Evolutionary conservation across 139 green algal species (phyloP).

Genomic region (Tetraselmis striata): DNA sequence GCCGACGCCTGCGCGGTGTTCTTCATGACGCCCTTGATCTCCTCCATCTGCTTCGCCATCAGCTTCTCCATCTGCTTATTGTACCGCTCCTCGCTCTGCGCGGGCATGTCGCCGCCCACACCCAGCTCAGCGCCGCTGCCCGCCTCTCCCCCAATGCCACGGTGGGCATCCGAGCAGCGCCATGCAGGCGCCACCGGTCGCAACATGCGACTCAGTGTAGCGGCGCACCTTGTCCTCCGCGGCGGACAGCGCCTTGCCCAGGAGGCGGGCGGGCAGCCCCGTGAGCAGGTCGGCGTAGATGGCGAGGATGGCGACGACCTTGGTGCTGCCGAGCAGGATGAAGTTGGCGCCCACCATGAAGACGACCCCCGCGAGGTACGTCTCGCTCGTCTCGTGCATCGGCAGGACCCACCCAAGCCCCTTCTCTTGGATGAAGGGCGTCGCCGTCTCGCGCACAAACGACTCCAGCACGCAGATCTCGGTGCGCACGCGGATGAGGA

Average conservation of each 20-base stretch:
- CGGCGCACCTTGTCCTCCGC: not conserved
- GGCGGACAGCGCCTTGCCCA: conserved; percentile 1
- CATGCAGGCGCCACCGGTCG: too few relatives aligned
- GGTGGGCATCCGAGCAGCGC: too few relatives aligned
- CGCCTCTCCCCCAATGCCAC: too few relatives aligned
- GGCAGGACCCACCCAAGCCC: conserved; percentile 23
- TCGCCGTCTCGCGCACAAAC: conserved; percentile 19
- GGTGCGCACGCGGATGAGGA: conserved; percentile 24
- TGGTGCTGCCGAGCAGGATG: conserved; percentile 26
- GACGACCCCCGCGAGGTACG: conserved; percentile 22
- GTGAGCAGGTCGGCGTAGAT: conserved; percentile 25
- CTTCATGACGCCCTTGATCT: conserved; percentile 19
- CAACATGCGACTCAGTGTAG: too few relatives aligned
- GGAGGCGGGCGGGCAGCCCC: conserved; percentile 1
- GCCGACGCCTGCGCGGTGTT: not conserved
- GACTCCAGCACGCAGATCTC: conserved; percentile 26
- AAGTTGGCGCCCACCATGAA: conserved; percentile 30
- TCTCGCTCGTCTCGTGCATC: conserved; percentile 21
- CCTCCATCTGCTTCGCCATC: conserved; percentile 14
- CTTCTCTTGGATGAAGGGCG: conserved; percentile 27
- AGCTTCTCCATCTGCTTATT: conserved; percentile 16
- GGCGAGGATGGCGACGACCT: conserved; percentile 27
- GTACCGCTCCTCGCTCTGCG: conserved; percentile 2
- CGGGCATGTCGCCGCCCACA: too few relatives aligned
- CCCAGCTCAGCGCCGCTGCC: too few relatives aligned